Base-by-base conservation (phyloP, 2,329 filamentous ascomycete species). In the Cyphellophora attinorum region DNA sequence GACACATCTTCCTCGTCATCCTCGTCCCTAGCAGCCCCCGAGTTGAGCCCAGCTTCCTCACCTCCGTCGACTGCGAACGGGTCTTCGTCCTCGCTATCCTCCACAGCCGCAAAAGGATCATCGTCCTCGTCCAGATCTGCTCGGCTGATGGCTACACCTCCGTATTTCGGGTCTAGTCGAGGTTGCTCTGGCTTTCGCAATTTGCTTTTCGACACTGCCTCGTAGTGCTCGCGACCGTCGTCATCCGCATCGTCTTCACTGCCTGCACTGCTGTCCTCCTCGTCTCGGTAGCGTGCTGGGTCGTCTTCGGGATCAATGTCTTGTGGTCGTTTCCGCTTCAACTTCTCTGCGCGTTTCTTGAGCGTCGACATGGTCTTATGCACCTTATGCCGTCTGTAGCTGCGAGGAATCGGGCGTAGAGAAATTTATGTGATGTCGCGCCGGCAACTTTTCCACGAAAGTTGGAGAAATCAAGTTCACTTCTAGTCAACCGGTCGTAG, bases 151-250 rank as follows among this genome's bases (percentile, higher is more conserved):
- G 74, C 74, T 12, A 81, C 71, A 8, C 89, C 88, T 3, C 35
- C 70, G 58, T 96, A 96, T 53, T 85, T 74, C 11, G 81, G 78
- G 1, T 86, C 89, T 2, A 95, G 66, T 0, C 74, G 62, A 12
- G 79, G 60, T 15, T 71, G 69, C 19, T 85, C 77, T 38, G 76
- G 76, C 53, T 84, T 79, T 45, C 85, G 77, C 47, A 95, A 65
- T 55, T 83, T 89, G 62, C 81, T 91, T 67, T 88, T 91, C 69
- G 79, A 81, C 19, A 94, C 84, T 34, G 71, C 60, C 28, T 82
- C 72, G 54, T 96, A 96, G 56, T 96, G 89, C 51, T 94, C 89
- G 19, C 88, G 81, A 13, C 81, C 85, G 8, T 69, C 68, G 40
- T 72, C 60, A 8, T 55, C 64, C 47, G 69, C 58, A 27, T 48